Evolutionary conservation across 495 filamentous ascomycete genomes (phyloP).

Genomic region (Aspergillus steynii): DNA sequence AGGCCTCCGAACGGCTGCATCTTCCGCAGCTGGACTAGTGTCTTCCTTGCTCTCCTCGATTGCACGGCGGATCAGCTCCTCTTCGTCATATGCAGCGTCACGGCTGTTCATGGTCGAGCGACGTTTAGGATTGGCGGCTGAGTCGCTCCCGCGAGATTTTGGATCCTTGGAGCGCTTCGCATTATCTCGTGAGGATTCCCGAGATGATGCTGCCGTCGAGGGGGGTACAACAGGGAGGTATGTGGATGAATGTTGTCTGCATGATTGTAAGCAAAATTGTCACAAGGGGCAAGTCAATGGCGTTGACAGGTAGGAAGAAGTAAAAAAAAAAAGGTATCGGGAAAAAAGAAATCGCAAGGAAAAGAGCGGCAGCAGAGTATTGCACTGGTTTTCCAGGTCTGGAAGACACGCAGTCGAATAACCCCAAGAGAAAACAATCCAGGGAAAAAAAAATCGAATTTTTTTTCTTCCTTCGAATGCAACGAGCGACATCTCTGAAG

Average conservation of each 20-base stretch:
- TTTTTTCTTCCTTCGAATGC: not conserved
- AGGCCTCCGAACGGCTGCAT: conserved; percentile 55
- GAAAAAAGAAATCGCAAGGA: not conserved
- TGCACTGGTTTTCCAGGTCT: not conserved
- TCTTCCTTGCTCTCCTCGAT: conserved; percentile 94
- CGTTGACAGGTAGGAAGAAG: not conserved
- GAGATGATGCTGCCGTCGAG: conserved; percentile 46
- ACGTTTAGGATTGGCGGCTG: conserved; percentile 62
- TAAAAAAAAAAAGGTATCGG: not conserved
- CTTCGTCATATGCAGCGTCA: conserved; percentile 92
- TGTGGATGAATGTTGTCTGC: conserved; percentile 64
- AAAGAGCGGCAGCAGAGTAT: not conserved
- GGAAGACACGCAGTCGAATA: not conserved
- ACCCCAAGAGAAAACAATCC: conserved; percentile 10
- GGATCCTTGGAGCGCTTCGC: conserved; percentile 49
- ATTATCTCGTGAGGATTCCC: conserved; percentile 45
- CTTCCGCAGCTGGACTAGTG: conserved; percentile 47
- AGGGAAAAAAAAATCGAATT: conserved; percentile 11
- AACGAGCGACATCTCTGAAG: conserved; percentile 8
- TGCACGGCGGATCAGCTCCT: conserved; percentile 82
- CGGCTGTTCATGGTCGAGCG: conserved; percentile 98
- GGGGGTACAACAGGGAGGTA: conserved; percentile 64
- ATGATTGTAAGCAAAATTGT: conserved; percentile 28
- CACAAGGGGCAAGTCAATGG: conserved; percentile 3
- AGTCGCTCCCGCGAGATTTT: conserved; percentile 47